Percentiles rank a stretch among this genome's conserved stretches.
Evolutionary conservation across 768 basidiomycete genomes (phyloP).

Genomic region (Termitomyces sp.): DNA sequence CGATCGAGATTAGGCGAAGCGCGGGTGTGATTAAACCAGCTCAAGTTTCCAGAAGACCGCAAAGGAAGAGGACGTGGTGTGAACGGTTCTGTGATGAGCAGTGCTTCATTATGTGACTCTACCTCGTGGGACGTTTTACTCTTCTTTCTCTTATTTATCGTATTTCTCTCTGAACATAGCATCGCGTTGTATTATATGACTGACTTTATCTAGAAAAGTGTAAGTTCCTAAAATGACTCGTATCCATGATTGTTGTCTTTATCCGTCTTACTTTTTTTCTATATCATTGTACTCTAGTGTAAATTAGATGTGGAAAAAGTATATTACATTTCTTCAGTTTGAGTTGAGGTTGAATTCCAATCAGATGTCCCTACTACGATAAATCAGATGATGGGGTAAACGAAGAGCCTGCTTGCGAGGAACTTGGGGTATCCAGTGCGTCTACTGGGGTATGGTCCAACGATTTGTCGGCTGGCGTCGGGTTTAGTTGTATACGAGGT

Average conservation of each 20-base stretch:
- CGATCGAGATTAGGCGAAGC: constrained; percentile 27
- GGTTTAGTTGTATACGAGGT: constrained; percentile 13
- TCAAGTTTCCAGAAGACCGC: not conserved
- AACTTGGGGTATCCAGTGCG: constrained; percentile 6
- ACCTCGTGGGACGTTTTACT: not conserved
- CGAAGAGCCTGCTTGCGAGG: constrained; percentile 3
- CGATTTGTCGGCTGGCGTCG: not conserved
- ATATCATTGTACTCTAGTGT: not conserved
- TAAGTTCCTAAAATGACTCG: not conserved
- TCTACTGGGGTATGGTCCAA: constrained; percentile 3
- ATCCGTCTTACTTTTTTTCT: not conserved
- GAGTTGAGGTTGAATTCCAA: not conserved
- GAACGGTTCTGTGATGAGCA: constrained; percentile 16
- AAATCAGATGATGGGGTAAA: not conserved
- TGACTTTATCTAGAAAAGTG: not conserved
- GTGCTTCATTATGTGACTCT: constrained; percentile 20
- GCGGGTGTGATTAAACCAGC: constrained; percentile 22
- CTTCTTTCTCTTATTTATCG: not conserved
- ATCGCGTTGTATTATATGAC: not conserved
- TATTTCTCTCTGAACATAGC: not conserved
- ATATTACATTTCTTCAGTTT: not conserved
- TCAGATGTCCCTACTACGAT: not conserved
- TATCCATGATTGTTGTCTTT: not conserved
- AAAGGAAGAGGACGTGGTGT: constrained; percentile 11
- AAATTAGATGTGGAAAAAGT: constrained; percentile 2